Conservation (phyloP, 345 rosid genomes). For the Corchorus capsularis region DNA sequence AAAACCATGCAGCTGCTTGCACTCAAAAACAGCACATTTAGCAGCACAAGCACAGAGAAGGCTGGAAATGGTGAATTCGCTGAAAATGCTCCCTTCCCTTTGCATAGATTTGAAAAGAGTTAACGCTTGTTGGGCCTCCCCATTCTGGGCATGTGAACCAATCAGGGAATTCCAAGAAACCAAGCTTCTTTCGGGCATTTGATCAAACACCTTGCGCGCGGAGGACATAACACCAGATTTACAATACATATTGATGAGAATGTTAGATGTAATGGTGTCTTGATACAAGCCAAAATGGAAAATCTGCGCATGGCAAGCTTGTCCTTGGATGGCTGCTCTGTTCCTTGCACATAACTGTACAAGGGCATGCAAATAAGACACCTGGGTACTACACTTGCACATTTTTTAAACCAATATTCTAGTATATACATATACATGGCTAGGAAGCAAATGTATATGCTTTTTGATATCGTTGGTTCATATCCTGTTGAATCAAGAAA, state of each 20-base stretch:
- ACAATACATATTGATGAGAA: conserved; percentile 50
- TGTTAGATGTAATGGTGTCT: conserved; percentile 52
- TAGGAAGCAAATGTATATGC: no score
- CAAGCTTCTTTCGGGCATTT: conserved; percentile 59
- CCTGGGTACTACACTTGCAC: conserved; percentile 18
- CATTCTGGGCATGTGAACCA: conserved; percentile 41
- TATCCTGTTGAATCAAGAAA: no score
- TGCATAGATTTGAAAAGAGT: conserved; percentile 51
- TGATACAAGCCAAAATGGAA: conserved; percentile 37
- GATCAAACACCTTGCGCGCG: conserved; percentile 73
- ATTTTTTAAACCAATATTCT: not conserved
- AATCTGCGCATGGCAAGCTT: conserved; percentile 55
- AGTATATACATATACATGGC: no score
- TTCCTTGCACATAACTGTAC: conserved; percentile 51
- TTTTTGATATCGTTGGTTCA: no score
- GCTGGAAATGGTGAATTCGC: conserved; percentile 74
- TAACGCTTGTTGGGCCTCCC: conserved; percentile 46
- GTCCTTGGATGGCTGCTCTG: conserved; percentile 36
- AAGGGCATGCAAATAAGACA: conserved; percentile 37
- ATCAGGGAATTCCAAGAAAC: conserved; percentile 86
- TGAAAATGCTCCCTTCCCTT: conserved; percentile 41
- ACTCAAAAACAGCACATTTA: conserved; percentile 37
- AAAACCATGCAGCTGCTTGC: conserved; percentile 68
- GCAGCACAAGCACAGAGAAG: conserved; percentile 68
- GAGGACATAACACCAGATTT: conserved; percentile 46